Conservation (phyloP, 2,329 filamentous ascomycete genomes). For the Aureobasidium sp. region DNA sequence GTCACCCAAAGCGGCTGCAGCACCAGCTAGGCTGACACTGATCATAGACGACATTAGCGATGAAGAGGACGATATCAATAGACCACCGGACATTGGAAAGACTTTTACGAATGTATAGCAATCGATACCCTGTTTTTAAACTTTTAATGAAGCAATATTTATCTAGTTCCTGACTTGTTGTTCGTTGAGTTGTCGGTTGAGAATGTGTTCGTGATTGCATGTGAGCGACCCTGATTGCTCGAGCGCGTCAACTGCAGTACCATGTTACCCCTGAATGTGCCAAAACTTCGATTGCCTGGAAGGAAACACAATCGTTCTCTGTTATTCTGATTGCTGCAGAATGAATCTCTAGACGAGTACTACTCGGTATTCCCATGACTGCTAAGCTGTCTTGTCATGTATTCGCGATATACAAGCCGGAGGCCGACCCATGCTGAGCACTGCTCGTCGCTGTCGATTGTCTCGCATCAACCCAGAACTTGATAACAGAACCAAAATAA, state of each 20-base stretch:
- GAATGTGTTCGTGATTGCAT: not conserved
- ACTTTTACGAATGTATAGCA: not conserved
- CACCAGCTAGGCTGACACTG: not conserved
- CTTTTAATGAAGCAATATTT: not conserved
- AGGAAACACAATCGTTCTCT: not conserved
- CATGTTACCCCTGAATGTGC: not conserved
- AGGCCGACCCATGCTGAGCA: too few species aligned
- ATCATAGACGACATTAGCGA: slow-evolving; percentile 9
- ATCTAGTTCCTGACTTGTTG: not conserved
- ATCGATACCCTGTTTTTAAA: not conserved
- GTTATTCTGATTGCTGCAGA: not conserved
- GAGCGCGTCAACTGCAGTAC: not conserved
- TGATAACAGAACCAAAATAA: too few species aligned
- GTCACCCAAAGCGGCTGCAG: not conserved
- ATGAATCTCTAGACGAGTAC: too few species aligned
- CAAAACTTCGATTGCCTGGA: too few species aligned
- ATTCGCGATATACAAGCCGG: too few species aligned
- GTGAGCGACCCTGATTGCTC: not conserved
- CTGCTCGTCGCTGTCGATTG: too few species aligned
- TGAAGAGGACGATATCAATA: not conserved
- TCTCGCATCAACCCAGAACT: too few species aligned
- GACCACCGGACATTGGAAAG: not conserved
- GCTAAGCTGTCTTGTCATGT: not conserved
- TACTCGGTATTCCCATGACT: not conserved
- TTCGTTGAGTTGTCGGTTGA: not conserved